Conservation (phyloP, 352 stramenopile genomes). For the Peronospora destructor region DNA sequence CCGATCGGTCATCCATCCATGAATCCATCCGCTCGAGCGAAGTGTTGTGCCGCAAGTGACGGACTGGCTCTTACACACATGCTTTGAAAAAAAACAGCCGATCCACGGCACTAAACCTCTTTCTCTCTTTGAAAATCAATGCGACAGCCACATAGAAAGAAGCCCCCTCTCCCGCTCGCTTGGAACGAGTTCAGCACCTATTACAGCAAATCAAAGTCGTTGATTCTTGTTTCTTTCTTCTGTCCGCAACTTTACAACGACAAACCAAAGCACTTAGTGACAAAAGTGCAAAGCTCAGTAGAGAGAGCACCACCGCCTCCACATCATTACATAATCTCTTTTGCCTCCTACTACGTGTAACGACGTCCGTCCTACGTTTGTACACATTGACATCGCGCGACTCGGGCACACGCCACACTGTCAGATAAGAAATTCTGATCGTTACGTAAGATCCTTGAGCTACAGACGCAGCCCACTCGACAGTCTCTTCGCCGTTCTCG, state of each 20-base stretch:
- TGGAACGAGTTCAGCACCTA: constrained; percentile 13
- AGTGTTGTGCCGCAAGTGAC: constrained; percentile 12
- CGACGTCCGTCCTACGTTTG: constrained; percentile 24
- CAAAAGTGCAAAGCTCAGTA: constrained; percentile 9
- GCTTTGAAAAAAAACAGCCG: constrained; percentile 23
- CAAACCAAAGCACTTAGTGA: constrained; percentile 12
- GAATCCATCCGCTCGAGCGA: constrained; percentile 4
- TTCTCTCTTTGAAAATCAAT: constrained; percentile 21
- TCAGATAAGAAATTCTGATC: background rate
- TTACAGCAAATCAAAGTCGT: background rate
- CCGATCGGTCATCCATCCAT: background rate
- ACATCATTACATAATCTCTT: constrained; percentile 80
- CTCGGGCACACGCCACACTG: too few relatives aligned
- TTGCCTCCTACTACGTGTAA: constrained; percentile 41
- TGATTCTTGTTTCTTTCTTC: constrained; percentile 6
- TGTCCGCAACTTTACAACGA: constrained; percentile 24
- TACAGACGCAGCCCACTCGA: constrained; percentile 12
- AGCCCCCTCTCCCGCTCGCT: constrained; percentile 15
- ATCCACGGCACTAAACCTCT: constrained; percentile 21
- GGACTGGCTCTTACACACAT: constrained; percentile 27
- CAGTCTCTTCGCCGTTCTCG: background rate
- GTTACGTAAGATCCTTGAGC: constrained; percentile 11
- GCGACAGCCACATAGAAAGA: constrained; percentile 34
- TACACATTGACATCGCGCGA: background rate
- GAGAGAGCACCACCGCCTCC: constrained; percentile 23